These are phyloP conservation scores for Arachnopeziza araneosa DNA, from an alignment of 2,329 filamentous ascomycete species.

Conservation along the genomic window DNA sequence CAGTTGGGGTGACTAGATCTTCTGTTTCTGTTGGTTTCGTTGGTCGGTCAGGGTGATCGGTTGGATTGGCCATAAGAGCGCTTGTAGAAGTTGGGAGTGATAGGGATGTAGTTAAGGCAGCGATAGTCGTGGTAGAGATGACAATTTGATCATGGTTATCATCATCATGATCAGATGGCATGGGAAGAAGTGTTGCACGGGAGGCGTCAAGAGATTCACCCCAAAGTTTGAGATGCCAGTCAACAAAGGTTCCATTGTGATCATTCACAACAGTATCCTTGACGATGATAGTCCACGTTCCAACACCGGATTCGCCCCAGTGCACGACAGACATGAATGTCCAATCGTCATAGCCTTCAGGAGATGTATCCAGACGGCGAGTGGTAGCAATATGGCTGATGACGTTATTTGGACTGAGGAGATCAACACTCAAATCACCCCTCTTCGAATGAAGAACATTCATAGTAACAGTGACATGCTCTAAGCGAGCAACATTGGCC, in stretches of 20 bases:
- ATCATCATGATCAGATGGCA: constrained; percentile 80
- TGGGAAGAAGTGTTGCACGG: constrained; percentile 68
- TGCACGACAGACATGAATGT: constrained; percentile 98
- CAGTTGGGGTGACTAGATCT: constrained; percentile 12
- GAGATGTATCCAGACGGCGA: constrained; percentile 61
- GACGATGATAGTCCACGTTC: constrained; percentile 86
- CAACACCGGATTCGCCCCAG: constrained; percentile 85
- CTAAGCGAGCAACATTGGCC: constrained; percentile 79
- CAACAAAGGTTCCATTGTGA: constrained; percentile 70
- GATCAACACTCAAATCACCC: constrained; percentile 87
- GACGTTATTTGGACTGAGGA: constrained; percentile 77
- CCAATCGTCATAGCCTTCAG: constrained; percentile 82
- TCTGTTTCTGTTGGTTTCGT: constrained; percentile 35
- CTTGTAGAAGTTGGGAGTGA: constrained; percentile 40
- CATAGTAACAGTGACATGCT: constrained; percentile 98
- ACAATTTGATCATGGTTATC: constrained; percentile 65
- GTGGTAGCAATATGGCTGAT: constrained; percentile 77
- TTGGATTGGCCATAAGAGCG: constrained; percentile 39
- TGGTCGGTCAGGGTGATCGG: constrained; percentile 61
- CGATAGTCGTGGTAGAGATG: constrained; percentile 57
- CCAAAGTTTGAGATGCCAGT: constrained; percentile 94
- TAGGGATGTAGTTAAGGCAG: constrained; percentile 38
- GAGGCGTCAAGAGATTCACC: constrained; percentile 76
- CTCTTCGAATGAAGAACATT: constrained; percentile 83
- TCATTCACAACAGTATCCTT: constrained; percentile 79